Percentiles rank a stretch among this genome's conserved stretches.
phyloP scores from a whole-genome alignment of 2,329 filamentous ascomycete species.

The Chrysoporthe puriensis region DNA sequence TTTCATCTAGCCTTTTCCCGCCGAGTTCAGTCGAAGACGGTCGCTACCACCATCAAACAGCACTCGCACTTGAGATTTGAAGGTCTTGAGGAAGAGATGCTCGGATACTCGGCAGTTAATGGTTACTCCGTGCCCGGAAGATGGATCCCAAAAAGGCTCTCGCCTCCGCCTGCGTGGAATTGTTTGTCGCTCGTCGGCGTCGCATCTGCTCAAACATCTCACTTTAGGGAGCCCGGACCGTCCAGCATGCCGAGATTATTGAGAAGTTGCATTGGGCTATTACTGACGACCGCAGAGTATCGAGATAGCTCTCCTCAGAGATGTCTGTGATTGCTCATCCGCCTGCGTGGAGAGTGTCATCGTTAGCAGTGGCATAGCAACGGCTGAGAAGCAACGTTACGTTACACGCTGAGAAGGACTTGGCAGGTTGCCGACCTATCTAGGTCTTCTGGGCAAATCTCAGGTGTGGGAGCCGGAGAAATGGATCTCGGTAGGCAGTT shows the following conservation, averaged over 20 bases:
- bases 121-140: neutral
- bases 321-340: neutral
- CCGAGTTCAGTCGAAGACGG: neutral
- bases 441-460: constrained; percentile 1
- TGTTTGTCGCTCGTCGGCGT: neutral
- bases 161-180: neutral
- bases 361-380: constrained; percentile 40
- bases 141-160: neutral
- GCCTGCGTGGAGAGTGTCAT: neutral
- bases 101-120: neutral
- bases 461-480: constrained; percentile 5
- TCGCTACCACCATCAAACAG: neutral
- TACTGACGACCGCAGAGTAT: neutral
- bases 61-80: too few species aligned
- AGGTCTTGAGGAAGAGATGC: too few species aligned
- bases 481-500: neutral
- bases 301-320: neutral
- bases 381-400: constrained; percentile 33
- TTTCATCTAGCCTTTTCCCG: neutral
- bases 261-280: constrained; percentile 1
- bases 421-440: neutral
- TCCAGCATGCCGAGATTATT: neutral
- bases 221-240: neutral
- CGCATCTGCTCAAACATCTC: neutral
- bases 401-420: neutral